A percentile compares a stretch with the other conserved stretches of the same genome.
phyloP scores from a whole-genome alignment of 2,329 filamentous ascomycete genomes.

The Diaporthe capsici region DNA sequence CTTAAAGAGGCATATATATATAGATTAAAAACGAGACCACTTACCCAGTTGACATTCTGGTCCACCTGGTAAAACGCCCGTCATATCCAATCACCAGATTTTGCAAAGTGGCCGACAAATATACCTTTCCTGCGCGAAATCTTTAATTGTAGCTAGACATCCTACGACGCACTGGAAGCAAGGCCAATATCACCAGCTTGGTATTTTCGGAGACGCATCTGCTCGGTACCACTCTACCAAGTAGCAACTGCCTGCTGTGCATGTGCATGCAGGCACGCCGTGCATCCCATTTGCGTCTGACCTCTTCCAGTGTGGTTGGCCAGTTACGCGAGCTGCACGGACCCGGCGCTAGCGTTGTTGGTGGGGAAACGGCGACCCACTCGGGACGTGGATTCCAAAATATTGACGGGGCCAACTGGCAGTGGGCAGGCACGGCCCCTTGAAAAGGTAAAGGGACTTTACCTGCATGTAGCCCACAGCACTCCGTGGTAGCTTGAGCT shows the following conservation, averaged over 20 bases:
- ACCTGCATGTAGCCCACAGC: constrained; percentile 16
- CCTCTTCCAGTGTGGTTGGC: constrained; percentile 7
- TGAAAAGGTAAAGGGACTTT: constrained; percentile 19
- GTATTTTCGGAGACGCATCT: not conserved
- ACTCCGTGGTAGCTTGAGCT: constrained; percentile 18
- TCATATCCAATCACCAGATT: not conserved
- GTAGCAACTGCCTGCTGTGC: not conserved
- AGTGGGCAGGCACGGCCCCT: constrained; percentile 32
- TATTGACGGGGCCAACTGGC: constrained; percentile 31
- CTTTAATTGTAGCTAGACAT: not conserved
- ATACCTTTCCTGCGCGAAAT: not conserved
- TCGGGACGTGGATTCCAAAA: constrained; percentile 30
- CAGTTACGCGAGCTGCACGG: constrained; percentile 25
- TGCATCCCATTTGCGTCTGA: not conserved
- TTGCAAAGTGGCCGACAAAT: not conserved
- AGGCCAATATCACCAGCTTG: not conserved
- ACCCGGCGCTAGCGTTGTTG: constrained; percentile 1
- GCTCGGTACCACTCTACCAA: not conserved
- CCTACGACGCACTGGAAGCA: too few relatives aligned
- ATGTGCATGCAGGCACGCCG: not conserved
- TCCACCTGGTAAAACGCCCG: not conserved
- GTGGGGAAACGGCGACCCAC: constrained; percentile 32
- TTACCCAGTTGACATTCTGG: not conserved
- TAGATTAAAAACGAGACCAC: too few relatives aligned
- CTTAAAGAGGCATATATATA: too few relatives aligned